Base-by-base conservation (phyloP, 2,329 filamentous ascomycete genomes). In the Diaporthe sp. region DNA sequence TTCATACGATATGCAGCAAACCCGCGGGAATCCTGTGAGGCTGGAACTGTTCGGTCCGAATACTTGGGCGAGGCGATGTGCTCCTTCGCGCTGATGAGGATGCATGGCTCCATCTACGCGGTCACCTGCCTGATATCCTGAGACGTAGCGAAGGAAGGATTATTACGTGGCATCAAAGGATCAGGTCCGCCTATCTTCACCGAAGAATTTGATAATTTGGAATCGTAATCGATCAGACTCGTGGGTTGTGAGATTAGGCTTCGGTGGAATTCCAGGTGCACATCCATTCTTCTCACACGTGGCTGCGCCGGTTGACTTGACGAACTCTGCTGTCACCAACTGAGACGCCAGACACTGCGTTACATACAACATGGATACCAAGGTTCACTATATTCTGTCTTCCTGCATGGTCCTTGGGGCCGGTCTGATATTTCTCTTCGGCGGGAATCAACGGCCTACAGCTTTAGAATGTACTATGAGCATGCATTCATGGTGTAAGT, bases 401-500 rank as follows among this genome's bases (percentile, higher is more conserved):
- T n/a, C n/a, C n/a, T 53, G 49, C 49, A 53, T 53, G 49, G 49
- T 13, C 49, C 49, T 53, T 53, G 49, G 2, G 49, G 49, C 49
- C 49, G 9, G 20, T 53, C n/a, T 53, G n/a, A 53, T 53, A 53
- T 25, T 53, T 5, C 22, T 53, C n/a, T 53, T 53, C 17, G n/a
- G 49, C 15, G 49, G 49, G 49, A 53, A 53, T 8, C 49, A 53
- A 53, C 49, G 10, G 20, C 49, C 49, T 53, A 53, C 49, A 25
- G n/a, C 49, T 13, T 53, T 53, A 25, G n/a, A 53, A 53, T 53
- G 49, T 25, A 53, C 49, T 53, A 25, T n/a, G 49, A 53, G n/a
- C 49, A 53, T 53, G 49, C 49, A 53, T n/a, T 53, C 49, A 53
- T 53, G 49, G 49, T 53, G 49, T 53, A 53, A 53, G 49, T 53